Evolutionary conservation across 257 asterid species (phyloP), one percentile per base, ranked within the genome.

Genomic region (Cordia subcordata): DNA sequence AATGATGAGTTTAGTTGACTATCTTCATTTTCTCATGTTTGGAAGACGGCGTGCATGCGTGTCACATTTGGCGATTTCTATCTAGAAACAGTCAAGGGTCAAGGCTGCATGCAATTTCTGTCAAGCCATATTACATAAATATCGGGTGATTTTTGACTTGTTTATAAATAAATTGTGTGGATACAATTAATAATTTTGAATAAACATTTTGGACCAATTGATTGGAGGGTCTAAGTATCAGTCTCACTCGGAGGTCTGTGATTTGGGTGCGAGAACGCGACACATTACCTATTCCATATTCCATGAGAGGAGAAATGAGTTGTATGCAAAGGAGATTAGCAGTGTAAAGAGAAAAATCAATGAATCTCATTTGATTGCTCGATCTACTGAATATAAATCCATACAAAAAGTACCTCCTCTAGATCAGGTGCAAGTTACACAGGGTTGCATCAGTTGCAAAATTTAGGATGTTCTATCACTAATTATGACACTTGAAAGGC

Each of bases 1-100:
- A 38, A 35, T 60, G 47, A 55, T 60, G 75, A 64, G 56, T 49
- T 18, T 61, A 61, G 19, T 60, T 76, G 75, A 55, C 68, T 59
- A 40, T 44, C 51, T 57, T 55, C 60, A 60, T 55, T 27, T 27
- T 6, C 49, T 37, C 21, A 9, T 13, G n/a, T n/a, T n/a, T n/a
- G 49, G 27, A 32, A 53, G 47, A 52, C 58, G 60, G 42, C 55
- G 50, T 42, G 49, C 20, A 35, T 38, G 51, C 49, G 42, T 55
- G 20, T 27, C 56, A 55, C 53, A 51, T 42, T 27, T 27, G 23
- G 46, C 44, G 35, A 22, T 55, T 38, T 58, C 50, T 37, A n/a
- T 64, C 11, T 49, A 3, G 17, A 32, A n/a, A 15, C 27, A 42
- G 20, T 5, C 11, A n/a, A n/a, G n/a, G n/a, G n/a, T 6, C 6